These are phyloP conservation scores for Solanum piurae DNA, from an alignment of 257 asterid genomes.

Conservation along the genomic window DNA sequence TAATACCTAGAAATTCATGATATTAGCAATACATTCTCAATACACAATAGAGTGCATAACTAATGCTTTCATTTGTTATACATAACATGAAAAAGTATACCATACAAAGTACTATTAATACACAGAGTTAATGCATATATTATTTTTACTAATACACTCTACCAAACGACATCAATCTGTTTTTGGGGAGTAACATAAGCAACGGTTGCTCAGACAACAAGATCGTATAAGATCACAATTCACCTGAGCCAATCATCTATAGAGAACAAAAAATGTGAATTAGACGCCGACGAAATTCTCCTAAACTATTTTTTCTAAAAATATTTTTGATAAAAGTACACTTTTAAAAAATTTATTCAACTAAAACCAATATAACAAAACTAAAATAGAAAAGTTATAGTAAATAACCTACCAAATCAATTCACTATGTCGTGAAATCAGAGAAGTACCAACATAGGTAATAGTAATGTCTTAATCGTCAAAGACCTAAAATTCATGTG, in stretches of 20 bases:
- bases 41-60: neutral
- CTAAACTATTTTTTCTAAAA: too few relatives aligned
- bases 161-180: rapidly evolving
- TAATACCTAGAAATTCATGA: too few relatives aligned
- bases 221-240: neutral
- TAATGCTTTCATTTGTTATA: neutral
- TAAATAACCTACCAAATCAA: neutral
- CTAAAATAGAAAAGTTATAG: neutral
- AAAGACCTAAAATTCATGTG: neutral
- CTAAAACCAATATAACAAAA: neutral
- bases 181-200: neutral
- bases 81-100: too few relatives aligned
- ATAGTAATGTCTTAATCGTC: neutral
- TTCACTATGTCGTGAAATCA: neutral
- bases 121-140: neutral
- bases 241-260: neutral
- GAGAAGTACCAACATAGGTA: neutral
- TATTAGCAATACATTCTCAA: neutral
- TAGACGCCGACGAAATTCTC: rapidly evolving
- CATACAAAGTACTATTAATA: neutral
- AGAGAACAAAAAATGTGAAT: neutral
- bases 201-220: neutral
- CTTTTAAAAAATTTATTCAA: too few relatives aligned
- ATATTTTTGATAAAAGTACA: neutral
- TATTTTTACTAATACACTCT: too few relatives aligned